These are phyloP conservation scores for Lojkania enalia DNA, from an alignment of 2,329 filamentous ascomycete species.

Conservation along the genomic window DNA sequence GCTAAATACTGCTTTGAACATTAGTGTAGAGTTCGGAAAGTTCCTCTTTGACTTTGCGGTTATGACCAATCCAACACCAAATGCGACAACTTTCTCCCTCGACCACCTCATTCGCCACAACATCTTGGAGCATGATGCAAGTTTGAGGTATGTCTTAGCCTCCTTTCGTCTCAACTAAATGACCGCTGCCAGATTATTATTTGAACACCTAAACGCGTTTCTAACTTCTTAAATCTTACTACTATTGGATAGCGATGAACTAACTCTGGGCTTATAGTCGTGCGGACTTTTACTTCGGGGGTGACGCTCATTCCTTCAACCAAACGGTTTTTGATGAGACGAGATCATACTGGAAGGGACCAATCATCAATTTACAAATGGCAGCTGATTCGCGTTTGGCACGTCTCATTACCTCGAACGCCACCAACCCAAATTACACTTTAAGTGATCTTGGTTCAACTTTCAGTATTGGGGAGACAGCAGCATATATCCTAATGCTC, in stretches of 20 bases:
- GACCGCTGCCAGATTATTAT: too few species aligned
- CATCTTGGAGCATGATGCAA: slow-evolving; percentile 56
- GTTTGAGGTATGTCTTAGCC: slow-evolving; percentile 21
- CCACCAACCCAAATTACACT: slow-evolving; percentile 54
- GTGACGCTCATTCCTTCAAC: slow-evolving; percentile 59
- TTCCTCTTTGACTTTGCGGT: not conserved
- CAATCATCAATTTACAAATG: slow-evolving; percentile 25
- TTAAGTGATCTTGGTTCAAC: slow-evolving; percentile 49
- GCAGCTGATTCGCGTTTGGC: slow-evolving; percentile 52
- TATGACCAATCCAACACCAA: slow-evolving; percentile 20
- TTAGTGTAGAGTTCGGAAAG: slow-evolving; percentile 30
- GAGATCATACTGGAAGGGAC: slow-evolving; percentile 51
- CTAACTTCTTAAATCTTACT: not conserved
- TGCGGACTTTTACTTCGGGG: slow-evolving; percentile 54
- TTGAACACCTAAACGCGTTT: not conserved
- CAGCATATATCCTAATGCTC: slow-evolving; percentile 54
- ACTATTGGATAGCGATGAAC: too few species aligned
- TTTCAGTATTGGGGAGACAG: slow-evolving; percentile 55
- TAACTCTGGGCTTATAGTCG: slow-evolving; percentile 44
- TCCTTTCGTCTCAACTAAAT: not conserved
- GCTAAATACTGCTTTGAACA: slow-evolving; percentile 46
- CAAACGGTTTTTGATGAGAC: slow-evolving; percentile 54
- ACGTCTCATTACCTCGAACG: slow-evolving; percentile 50
- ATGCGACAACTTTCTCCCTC: slow-evolving; percentile 34
- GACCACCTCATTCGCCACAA: slow-evolving; percentile 54